Evolutionary conservation across 2,329 filamentous ascomycete genomes (phyloP).

Genomic region (Penicillium sp.): DNA sequence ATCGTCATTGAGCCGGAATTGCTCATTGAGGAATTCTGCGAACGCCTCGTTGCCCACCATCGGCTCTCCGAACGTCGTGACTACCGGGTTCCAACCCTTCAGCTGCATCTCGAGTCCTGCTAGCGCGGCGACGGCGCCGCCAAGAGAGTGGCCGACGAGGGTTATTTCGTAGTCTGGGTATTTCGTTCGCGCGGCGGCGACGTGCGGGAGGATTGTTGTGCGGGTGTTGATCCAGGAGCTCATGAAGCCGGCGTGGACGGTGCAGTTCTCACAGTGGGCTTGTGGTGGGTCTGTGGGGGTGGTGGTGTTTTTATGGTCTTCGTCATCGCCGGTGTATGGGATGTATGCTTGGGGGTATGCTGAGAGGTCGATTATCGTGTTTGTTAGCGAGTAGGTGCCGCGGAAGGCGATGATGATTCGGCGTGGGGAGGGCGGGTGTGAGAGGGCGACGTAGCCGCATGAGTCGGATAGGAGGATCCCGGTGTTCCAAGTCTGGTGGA

Average conservation of each 20-base stretch:
- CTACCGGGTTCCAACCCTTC: conserved; percentile 70
- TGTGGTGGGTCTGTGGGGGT: neutral
- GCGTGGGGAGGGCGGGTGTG: conserved; percentile 60
- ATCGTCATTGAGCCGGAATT: conserved; percentile 44
- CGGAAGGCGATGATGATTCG: conserved; percentile 85
- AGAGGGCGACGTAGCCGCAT: conserved; percentile 91
- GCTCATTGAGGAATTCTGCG: conserved; percentile 53
- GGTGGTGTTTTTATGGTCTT: conserved; percentile 39
- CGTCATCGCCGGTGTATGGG: conserved; percentile 67
- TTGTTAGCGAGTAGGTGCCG: conserved; percentile 89
- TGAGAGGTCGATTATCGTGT: conserved; percentile 86
- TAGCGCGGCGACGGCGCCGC: conserved; percentile 85
- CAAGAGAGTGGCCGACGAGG: conserved; percentile 86
- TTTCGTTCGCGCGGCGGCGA: conserved; percentile 58
- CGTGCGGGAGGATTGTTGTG: conserved; percentile 63
- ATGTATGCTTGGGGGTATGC: conserved; percentile 87
- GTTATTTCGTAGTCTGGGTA: conserved; percentile 72
- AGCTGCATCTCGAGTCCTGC: conserved; percentile 78
- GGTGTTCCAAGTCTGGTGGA: conserved; percentile 74
- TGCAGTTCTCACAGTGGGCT: conserved; percentile 76
- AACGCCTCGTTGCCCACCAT: conserved; percentile 57
- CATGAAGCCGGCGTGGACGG: conserved; percentile 88
- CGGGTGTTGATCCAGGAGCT: conserved; percentile 78
- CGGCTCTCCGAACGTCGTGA: conserved; percentile 94
- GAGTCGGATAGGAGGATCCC: conserved; percentile 83